These are phyloP conservation scores for Cutaneotrichosporon arboriforme DNA, from an alignment of 1,284 basidiomycete genomes.

Conservation along the genomic window DNA sequence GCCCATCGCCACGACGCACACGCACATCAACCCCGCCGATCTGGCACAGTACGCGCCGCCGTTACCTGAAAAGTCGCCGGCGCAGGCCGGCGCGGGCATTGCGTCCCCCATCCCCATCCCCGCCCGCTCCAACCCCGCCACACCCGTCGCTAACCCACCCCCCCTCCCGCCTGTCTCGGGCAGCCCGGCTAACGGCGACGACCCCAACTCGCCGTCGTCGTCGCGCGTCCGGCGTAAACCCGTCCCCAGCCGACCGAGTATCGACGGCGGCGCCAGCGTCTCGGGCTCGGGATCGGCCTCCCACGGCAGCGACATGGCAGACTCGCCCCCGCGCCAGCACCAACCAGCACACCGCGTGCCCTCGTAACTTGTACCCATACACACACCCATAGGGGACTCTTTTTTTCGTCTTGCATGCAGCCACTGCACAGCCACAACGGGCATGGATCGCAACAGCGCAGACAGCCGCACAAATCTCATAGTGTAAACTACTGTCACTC, in stretches of 20 bases:
- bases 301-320: background rate
- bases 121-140: background rate
- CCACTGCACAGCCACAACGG: slow-evolving; percentile 51
- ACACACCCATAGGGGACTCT: no score
- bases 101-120: background rate
- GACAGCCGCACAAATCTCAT: no score
- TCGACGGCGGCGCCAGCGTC: background rate
- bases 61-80: background rate
- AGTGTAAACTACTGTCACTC: no score
- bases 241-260: slow-evolving; percentile 11
- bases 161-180: background rate
- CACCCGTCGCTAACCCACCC: no score
- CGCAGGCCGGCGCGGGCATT: background rate
- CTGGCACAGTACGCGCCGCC: slow-evolving; percentile 1
- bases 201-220: slow-evolving; percentile 1
- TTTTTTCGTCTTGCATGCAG: slow-evolving; percentile 54
- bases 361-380: background rate
- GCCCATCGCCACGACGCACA: slow-evolving; percentile 11
- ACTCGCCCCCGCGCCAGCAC: background rate
- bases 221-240: slow-evolving; percentile 24
- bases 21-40: slow-evolving; percentile 10
- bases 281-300: background rate
- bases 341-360: background rate
- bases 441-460: background rate
- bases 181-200: background rate